Evolutionary conservation across 768 basidiomycete genomes (phyloP).

Genomic region (Termitomyces sp.): DNA sequence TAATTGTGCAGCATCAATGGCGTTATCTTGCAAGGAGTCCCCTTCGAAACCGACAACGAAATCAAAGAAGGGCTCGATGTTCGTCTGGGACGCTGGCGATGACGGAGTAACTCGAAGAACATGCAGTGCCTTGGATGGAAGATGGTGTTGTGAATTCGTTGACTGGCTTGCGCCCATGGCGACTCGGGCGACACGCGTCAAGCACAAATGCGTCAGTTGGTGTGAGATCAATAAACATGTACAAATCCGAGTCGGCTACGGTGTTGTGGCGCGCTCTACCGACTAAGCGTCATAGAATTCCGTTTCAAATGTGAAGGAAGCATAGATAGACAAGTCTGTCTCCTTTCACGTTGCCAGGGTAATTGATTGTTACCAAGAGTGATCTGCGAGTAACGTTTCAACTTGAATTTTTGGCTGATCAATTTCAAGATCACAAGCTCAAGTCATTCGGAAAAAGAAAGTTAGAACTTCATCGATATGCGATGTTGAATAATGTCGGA

Average conservation of each 20-base stretch:
- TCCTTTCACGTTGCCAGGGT: background rate
- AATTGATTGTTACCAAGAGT: background rate
- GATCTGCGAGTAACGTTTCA: background rate
- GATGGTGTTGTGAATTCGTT: slow-evolving; percentile 42
- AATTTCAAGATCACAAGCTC: no score
- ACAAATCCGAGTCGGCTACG: background rate
- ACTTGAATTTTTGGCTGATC: background rate
- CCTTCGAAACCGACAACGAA: slow-evolving; percentile 93
- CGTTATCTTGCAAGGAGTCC: slow-evolving; percentile 48
- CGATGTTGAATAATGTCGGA: background rate
- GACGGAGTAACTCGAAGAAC: slow-evolving; percentile 86
- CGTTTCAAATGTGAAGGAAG: background rate
- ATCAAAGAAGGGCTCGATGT: slow-evolving; percentile 93
- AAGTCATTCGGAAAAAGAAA: background rate
- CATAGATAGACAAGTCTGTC: background rate
- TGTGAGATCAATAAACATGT: slow-evolving; percentile 7
- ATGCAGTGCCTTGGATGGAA: slow-evolving; percentile 70
- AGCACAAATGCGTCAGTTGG: background rate
- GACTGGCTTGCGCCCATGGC: slow-evolving; percentile 78
- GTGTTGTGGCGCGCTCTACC: background rate
- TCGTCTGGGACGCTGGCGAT: slow-evolving; percentile 84
- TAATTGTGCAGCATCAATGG: slow-evolving; percentile 66
- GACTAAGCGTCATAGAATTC: background rate
- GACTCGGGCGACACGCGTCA: background rate
- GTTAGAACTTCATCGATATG: background rate